These are phyloP conservation scores for Calycina marina DNA, from an alignment of 2,329 filamentous ascomycete species.

Conservation along the genomic window DNA sequence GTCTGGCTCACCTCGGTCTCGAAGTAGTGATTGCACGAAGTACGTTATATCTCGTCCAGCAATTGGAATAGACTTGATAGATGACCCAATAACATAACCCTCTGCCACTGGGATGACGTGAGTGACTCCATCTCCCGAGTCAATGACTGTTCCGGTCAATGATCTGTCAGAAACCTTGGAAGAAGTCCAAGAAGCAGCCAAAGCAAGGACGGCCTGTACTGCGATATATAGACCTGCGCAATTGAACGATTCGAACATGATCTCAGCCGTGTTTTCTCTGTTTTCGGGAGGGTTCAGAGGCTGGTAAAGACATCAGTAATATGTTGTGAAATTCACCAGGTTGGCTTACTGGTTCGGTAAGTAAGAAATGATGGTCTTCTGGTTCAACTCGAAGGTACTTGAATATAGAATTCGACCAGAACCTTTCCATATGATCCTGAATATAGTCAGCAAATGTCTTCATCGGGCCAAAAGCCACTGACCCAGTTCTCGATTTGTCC, in stretches of 20 bases:
- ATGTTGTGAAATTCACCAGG: constrained; percentile 1
- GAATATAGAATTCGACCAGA: constrained; percentile 99
- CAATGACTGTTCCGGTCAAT: constrained; percentile 92
- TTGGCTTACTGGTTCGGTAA: constrained; percentile 87
- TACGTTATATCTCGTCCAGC: constrained; percentile 97
- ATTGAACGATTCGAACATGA: constrained; percentile 99
- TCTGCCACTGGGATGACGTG: constrained; percentile 98
- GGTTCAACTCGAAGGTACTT: constrained; percentile 97
- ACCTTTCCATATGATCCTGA: constrained; percentile 96
- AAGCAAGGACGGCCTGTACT: constrained; percentile 88
- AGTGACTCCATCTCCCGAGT: constrained; percentile 96
- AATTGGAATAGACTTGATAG: constrained; percentile 97
- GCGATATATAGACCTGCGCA: constrained; percentile 98
- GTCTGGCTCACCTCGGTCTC: constrained; percentile 91
- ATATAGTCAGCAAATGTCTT: constrained; percentile 10
- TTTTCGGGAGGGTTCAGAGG: constrained; percentile 97
- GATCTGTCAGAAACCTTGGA: constrained; percentile 95
- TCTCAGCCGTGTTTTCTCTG: constrained; percentile 96
- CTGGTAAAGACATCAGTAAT: constrained; percentile 29
- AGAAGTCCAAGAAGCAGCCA: constrained; percentile 96
- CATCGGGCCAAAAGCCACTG: constrained; percentile 20
- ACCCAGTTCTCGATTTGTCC: constrained; percentile 99
- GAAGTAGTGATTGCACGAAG: constrained; percentile 90
- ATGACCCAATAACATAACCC: constrained; percentile 96
- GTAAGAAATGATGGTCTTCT: constrained; percentile 95